A percentile compares a stretch with the other conserved stretches of the same genome.
These are phyloP conservation scores for Xylaria arbuscula DNA, from an alignment of 2,329 filamentous ascomycete genomes.

Conservation along the genomic window DNA sequence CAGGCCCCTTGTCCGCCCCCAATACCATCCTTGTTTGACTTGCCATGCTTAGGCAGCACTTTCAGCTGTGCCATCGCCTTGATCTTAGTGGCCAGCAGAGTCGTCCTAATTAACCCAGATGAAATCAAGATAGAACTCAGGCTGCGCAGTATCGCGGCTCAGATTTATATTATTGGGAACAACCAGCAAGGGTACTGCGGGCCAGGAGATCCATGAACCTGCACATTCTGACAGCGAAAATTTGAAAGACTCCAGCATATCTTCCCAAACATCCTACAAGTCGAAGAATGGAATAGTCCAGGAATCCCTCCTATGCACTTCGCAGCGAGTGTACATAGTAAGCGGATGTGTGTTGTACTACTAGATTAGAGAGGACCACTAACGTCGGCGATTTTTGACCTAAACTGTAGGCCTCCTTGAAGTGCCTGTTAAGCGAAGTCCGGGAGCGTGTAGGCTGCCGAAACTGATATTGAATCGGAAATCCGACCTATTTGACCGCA, in stretches of 20 bases:
- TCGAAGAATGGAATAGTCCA: constrained; percentile 42
- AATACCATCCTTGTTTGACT: constrained; percentile 1
- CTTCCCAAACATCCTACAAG: constrained; percentile 39
- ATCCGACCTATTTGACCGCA: constrained; percentile 37
- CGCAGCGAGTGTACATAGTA: constrained; percentile 49
- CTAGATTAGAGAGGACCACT: constrained; percentile 45
- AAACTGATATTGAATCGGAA: constrained; percentile 42
- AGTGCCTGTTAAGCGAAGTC: constrained; percentile 46
- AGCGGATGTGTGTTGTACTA: constrained; percentile 45
- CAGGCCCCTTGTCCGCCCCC: background rate
- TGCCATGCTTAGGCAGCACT: background rate
- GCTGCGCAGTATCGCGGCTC: constrained; percentile 36
- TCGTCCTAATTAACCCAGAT: constrained; percentile 44
- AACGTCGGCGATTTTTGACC: constrained; percentile 45
- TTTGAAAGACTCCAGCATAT: constrained; percentile 46
- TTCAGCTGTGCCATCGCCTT: background rate
- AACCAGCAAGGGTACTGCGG: constrained; percentile 53
- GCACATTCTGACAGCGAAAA: constrained; percentile 55
- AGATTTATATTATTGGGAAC: constrained; percentile 47
- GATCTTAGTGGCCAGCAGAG: background rate
- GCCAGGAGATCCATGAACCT: constrained; percentile 54
- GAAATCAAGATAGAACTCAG: constrained; percentile 51
- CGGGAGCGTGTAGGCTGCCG: constrained; percentile 44
- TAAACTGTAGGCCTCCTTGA: constrained; percentile 41
- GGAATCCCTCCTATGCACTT: constrained; percentile 47